Percentiles rank a stretch among this genome's conserved stretches.
Conservation (phyloP, 768 basidiomycete species). For the Calocera viscosa region DNA sequence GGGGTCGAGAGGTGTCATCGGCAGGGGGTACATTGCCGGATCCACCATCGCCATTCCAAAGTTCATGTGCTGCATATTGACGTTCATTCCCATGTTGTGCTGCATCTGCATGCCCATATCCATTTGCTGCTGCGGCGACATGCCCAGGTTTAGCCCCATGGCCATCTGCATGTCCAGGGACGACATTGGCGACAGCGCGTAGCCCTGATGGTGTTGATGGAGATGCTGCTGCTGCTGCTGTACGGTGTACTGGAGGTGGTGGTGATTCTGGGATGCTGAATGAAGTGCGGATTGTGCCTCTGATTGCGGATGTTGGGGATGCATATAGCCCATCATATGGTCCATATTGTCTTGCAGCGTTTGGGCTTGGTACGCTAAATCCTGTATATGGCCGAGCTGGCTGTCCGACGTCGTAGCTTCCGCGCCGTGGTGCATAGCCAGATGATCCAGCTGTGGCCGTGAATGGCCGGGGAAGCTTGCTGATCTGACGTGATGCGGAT, state of each 20-base stretch:
- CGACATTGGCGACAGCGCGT: background rate
- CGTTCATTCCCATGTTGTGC: background rate
- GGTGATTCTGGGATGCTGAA: background rate
- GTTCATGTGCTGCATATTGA: background rate
- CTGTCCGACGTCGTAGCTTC: background rate
- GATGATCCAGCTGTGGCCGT: background rate
- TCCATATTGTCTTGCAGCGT: background rate
- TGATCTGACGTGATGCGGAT: background rate
- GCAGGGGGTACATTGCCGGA: background rate
- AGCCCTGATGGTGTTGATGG: background rate
- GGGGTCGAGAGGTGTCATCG: background rate
- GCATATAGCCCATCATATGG: background rate
- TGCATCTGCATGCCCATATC: background rate
- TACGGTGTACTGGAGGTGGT: background rate
- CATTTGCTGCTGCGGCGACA: background rate
- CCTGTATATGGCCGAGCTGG: background rate
- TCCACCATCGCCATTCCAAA: background rate
- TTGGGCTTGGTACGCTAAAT: background rate
- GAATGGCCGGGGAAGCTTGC: background rate
- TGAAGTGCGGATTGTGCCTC: background rate
- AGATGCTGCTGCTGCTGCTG: constrained; percentile 1
- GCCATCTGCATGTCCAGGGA: background rate
- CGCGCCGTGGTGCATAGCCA: background rate
- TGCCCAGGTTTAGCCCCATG: background rate
- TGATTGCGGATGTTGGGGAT: background rate